Evolutionary conservation across 257 asterid genomes (phyloP).

Genomic region (Striga asiatica): DNA sequence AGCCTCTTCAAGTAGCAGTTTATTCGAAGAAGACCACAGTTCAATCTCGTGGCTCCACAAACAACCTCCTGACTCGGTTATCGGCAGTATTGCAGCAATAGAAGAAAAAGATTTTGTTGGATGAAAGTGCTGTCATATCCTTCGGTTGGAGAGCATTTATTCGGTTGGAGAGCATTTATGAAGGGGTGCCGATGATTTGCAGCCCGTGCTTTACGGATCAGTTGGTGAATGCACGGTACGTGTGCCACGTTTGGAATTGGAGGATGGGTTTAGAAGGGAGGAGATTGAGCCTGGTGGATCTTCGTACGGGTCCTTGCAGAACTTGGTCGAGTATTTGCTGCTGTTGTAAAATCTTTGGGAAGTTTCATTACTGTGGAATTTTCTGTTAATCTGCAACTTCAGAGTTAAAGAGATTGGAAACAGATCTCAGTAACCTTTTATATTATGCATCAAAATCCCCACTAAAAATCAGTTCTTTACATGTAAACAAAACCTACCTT

Average conservation of each 20-base stretch:
- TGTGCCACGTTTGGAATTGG: conserved; percentile 40
- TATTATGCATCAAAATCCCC: too few relatives aligned
- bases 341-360: too few relatives aligned
- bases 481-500: too few relatives aligned
- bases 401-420: too few relatives aligned
- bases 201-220: conserved; percentile 33
- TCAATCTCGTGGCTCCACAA: conserved; percentile 39
- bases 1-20: conserved; percentile 29
- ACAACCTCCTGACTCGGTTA: conserved; percentile 28
- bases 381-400: too few relatives aligned
- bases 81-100: conserved; percentile 34
- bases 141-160: conserved; percentile 27
- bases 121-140: conserved; percentile 26
- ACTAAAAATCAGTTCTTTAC: too few relatives aligned
- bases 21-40: conserved; percentile 23
- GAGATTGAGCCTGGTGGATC: conserved; percentile 26
- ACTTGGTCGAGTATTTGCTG: conserved; percentile 20
- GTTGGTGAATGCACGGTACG: conserved; percentile 32
- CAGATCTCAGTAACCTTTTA: too few relatives aligned
- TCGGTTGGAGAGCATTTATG: conserved; percentile 30
- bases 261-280: conserved; percentile 22
- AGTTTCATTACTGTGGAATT: too few relatives aligned
- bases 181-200: conserved; percentile 33
- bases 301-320: conserved; percentile 21
- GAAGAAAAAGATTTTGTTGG: not conserved